phyloP scores from a whole-genome alignment of 1,284 basidiomycete species.

The Ceratobasidium sp. region DNA sequence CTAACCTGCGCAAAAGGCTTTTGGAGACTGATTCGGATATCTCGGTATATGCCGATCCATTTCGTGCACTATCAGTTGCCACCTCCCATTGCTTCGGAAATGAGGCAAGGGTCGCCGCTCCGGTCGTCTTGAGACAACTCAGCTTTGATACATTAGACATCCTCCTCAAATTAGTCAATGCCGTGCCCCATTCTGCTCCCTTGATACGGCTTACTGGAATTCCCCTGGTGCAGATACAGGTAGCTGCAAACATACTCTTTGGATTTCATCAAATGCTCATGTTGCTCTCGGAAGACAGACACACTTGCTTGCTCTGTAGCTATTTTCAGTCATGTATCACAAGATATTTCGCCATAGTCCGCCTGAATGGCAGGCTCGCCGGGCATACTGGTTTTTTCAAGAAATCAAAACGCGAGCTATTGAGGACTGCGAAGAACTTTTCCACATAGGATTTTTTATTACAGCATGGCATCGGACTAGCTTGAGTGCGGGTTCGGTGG shows the following conservation, averaged over 20 bases:
- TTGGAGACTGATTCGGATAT: neutral
- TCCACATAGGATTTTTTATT: neutral
- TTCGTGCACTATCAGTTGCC: neutral
- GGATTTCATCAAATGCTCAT: neutral
- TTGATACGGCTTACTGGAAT: neutral
- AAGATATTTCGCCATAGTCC: neutral
- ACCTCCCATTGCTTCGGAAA: neutral
- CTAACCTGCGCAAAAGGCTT: neutral
- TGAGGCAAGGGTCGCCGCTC: neutral
- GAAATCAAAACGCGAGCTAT: neutral
- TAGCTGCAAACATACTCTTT: neutral
- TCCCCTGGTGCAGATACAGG: neutral
- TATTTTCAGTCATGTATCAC: neutral
- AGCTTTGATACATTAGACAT: neutral
- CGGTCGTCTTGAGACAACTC: neutral
- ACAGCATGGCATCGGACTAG: neutral
- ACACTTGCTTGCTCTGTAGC: neutral
- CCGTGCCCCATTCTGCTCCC: neutral
- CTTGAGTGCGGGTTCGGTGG: too few relatives aligned
- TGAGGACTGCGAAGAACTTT: neutral
- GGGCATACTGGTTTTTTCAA: slow-evolving; percentile 4
- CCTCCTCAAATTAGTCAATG: neutral
- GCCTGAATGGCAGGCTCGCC: slow-evolving; percentile 22
- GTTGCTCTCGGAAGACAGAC: neutral
- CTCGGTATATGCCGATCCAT: neutral